Base-by-base conservation (phyloP, 73 alveolate genomes). In the Symbiodinium natans region DNA sequence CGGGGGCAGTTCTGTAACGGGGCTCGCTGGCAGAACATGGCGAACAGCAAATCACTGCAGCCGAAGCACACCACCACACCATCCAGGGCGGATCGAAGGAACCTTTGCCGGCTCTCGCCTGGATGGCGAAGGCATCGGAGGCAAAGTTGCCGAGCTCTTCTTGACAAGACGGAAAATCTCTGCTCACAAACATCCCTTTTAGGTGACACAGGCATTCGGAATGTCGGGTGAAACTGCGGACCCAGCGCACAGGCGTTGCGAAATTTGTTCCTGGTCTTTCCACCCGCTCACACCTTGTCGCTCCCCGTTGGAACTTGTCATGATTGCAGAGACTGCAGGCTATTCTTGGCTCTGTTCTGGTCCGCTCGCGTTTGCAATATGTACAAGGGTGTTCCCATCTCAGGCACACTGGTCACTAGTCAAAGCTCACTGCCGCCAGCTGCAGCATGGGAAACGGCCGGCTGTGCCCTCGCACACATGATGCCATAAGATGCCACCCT, bases 61-160 rank as follows among this genome's bases (percentile, higher is more conserved):
- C 94, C 94, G n/a, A 36, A 59, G 56, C 38, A 48, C 95, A 88
- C 95, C 23, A 88, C 46, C 38, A 83, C 95, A 3, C 86, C 74
- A 43, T 82, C 73, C 19, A 88, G 73, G 95, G 95, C 95, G 11
- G 95, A 46, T 13, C 95, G 83, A 33, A 88, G 48, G 86, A 88
- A 88, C 34, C 86, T 83, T 42, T 68, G 74, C 17, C 86, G 73
- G 36, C 80, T 36, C 27, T 63, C 38, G 80, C 71, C 71, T 52
- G n/a, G 71, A 15, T 11, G 15, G 31, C 1, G 0, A 0, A 63
- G 3, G 77, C 19, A 25, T 21, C 59, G 17, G 59, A 2, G 5
- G 6, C 1, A 46, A 13, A 46, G 77, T 59, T 59, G 1, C 11
- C 34, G n/a, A n/a, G n/a, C 71, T 52, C 71, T 10, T 11, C 31